phyloP scores from a whole-genome alignment of 257 asterid genomes.

The Fraxinus anomala region DNA sequence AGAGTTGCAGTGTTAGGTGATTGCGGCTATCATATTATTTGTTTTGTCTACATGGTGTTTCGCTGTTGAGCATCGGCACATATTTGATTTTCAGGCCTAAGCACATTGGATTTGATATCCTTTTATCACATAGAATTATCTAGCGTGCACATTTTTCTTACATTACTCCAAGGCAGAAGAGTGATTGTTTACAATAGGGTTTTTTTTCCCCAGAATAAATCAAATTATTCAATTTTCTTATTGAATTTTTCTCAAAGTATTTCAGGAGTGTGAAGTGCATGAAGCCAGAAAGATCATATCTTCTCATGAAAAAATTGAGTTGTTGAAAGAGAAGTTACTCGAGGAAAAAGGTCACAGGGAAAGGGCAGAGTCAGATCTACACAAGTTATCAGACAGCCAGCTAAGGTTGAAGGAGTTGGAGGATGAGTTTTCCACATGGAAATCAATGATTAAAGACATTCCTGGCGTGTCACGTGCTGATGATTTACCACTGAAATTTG shows the following conservation, averaged over 20 bases:
- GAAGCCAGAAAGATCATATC: conserved; percentile 85
- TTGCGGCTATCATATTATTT: neutral
- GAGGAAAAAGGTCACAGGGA: conserved; percentile 86
- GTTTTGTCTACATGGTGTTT: conserved; percentile 18
- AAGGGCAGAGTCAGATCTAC: conserved; percentile 80
- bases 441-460: conserved; percentile 67
- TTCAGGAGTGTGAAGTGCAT: conserved; percentile 86
- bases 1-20: conserved; percentile 21
- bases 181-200: conserved; percentile 9
- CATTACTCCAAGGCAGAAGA: conserved; percentile 14
- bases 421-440: conserved; percentile 84
- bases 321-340: conserved; percentile 79
- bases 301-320: conserved; percentile 64
- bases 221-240: conserved; percentile 10
- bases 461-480: conserved; percentile 86
- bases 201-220: conserved; percentile 7
- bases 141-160: conserved; percentile 7
- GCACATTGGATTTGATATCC: conserved; percentile 3
- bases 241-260: conserved; percentile 32
- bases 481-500: conserved; percentile 67
- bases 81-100: conserved; percentile 6
- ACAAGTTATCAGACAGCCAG: conserved; percentile 57
- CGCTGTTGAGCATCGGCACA: conserved; percentile 2
- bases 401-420: conserved; percentile 57
- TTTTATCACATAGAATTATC: conserved; percentile 12